Base-by-base conservation (phyloP, 2,329 filamentous ascomycete species). In the Diaporthe velutina region DNA sequence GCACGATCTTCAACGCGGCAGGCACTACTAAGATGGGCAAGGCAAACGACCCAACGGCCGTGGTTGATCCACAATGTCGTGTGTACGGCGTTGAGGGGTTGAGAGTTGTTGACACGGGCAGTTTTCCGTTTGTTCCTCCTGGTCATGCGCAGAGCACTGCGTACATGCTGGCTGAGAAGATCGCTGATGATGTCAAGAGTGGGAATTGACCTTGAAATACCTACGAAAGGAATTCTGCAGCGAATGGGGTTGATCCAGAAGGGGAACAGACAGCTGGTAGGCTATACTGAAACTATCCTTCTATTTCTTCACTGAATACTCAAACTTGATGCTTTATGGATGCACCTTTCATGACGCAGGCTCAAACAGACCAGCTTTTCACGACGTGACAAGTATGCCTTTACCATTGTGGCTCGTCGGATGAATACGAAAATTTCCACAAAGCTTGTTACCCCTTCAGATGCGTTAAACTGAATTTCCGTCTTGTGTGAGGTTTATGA, bases 151-250 rank as follows among this genome's bases (percentile, higher is more conserved):
- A 89, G 78, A 87, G 86, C 74, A 85, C 85, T 0, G 87, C 89
- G 5, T 90, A 90, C 78, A 87, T 87, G 80, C 80, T 88, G 76
- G 87, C 82, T 10, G 88, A 90, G 79, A 89, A 86, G 79, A 78
- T 73, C 5, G 79, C 83, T 45, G 64, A 74, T 17, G 58, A 38
- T 10, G 68, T 73, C 45, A 55, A 66, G 60, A 42, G 48, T n/a
- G 54, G 30, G 7, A 22, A 60, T 28, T 71, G 45, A 48, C n/a
- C n/a, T 57, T 7, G 15, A 40, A 5, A 50, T 4, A 15, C 28
- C 28, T 30, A 13, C 9, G 10, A n/a, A 10, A 6, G 8, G 19
- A 8, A 48, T n/a, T n/a, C n/a, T n/a, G n/a, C n/a, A n/a, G n/a
- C n/a, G n/a, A n/a, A n/a, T n/a, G n/a, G n/a, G n/a, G n/a, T n/a